Percentiles rank a stretch among this genome's conserved stretches.
Evolutionary conservation across 495 filamentous ascomycete genomes (phyloP).

Genomic region (Annulohypoxylon maeteangense): DNA sequence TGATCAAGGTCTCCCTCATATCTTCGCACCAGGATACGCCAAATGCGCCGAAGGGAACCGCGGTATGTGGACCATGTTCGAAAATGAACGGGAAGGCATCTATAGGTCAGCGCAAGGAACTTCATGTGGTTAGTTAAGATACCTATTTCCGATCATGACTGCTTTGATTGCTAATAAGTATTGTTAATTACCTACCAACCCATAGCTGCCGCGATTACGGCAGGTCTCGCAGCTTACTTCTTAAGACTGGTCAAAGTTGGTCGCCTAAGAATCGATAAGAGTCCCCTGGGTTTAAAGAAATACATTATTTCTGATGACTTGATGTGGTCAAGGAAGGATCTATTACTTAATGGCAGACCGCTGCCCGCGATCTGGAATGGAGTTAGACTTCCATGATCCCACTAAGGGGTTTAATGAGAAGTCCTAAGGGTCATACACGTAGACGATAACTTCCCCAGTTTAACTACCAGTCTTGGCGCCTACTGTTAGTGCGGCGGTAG

Average conservation of each 20-base stretch:
- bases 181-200: too few species aligned
- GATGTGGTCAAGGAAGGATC: not conserved
- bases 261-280: not conserved
- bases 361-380: constrained; percentile 1
- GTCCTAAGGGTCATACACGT: too few species aligned
- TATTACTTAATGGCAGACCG: not conserved
- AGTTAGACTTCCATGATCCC: too few species aligned
- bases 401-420: too few species aligned
- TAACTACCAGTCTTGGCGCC: too few species aligned
- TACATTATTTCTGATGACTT: constrained; percentile 2
- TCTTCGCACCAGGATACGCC: not conserved
- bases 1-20: constrained; percentile 2
- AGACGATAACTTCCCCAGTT: too few species aligned
- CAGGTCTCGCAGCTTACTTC: not conserved
- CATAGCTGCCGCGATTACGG: not conserved
- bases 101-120: too few species aligned
- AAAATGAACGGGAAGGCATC: not conserved
- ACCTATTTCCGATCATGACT: not conserved
- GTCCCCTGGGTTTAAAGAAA: not conserved
- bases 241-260: not conserved
- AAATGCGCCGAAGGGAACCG: not conserved
- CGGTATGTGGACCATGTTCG: not conserved
- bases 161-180: not conserved
- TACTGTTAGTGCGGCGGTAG: too few species aligned
- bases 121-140: not conserved